Base-by-base conservation (phyloP, 225 moss, liverwort and hornwort species). In the Thuidium tamariscinum region DNA sequence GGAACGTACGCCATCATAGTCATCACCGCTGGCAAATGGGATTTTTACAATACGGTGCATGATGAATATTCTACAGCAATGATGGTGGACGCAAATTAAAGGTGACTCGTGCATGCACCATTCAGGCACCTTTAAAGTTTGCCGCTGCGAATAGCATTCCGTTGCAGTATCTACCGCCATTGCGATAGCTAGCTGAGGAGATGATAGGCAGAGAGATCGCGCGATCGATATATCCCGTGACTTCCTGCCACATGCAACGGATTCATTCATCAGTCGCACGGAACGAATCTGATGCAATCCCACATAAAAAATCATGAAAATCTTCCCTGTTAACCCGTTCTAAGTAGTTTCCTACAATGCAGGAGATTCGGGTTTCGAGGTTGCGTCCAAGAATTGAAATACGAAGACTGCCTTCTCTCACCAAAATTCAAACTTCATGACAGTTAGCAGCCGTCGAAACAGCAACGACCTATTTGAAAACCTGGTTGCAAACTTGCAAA, bases 81-180 rank as follows among this genome's bases (percentile, higher is more conserved):
- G 87, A 77, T 63, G 41, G 11, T 41, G 34, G 13, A 48, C 74
- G 20, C 39, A 82, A 60, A 14, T 34, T 72, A n/a, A 67, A 8
- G 30, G 14, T 36, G 44, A 62, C 49, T 34, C 48, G 64, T 72
- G 77, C 79, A 79, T 13, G 42, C 63, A 63, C 74, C 41, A 14
- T 36, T 46, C 59, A 20, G 18, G 46, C 32, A 90, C 88, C 90
- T 90, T 74, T 6, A 39, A 36, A 63, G 22, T 44, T 64, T 70
- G 70, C n/a, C 26, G 34, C 13, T 59, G 83, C 25, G 79, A 67
- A 78, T 81, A 23, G 9, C 39, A 68, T 51, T 57, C 82, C 57
- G 68, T 29, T 69, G 60, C 55, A 63, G 74, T 56, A 48, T 84
- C 83, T 48, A 88, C 75, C 46, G 81, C 88, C 91, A 91, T 91